A percentile compares a stretch with the other conserved stretches of the same genome.
phyloP scores from a whole-genome alignment of 768 basidiomycete genomes.

The Pleurotus citrinopileatus region DNA sequence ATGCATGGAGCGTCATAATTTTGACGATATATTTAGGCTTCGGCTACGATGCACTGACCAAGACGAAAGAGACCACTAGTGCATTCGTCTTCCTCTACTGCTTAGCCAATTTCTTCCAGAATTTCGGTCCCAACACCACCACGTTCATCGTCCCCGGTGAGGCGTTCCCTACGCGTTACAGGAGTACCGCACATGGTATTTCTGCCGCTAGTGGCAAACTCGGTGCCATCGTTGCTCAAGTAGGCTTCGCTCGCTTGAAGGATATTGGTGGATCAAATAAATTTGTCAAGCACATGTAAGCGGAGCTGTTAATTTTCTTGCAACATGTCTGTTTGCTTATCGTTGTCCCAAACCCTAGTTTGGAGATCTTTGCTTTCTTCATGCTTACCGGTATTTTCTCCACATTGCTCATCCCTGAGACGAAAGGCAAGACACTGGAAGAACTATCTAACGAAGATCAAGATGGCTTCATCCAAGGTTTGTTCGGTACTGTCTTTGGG shows the following conservation, averaged over 20 bases:
- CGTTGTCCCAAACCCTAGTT: slow-evolving; percentile 20
- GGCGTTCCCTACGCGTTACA: slow-evolving; percentile 84
- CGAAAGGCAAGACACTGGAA: slow-evolving; percentile 49
- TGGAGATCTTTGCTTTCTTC: slow-evolving; percentile 64
- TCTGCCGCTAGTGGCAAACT: slow-evolving; percentile 81
- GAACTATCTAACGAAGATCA: slow-evolving; percentile 58
- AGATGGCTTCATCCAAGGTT: slow-evolving; percentile 34
- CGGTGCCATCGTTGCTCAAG: slow-evolving; percentile 79
- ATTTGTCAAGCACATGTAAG: slow-evolving; percentile 71
- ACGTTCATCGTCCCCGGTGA: slow-evolving; percentile 84
- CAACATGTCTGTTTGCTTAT: neutral
- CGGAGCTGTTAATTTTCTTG: slow-evolving; percentile 19
- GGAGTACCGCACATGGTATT: slow-evolving; percentile 83
- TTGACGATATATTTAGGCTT: slow-evolving; percentile 43
- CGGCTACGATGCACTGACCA: slow-evolving; percentile 55
- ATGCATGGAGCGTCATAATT: neutral
- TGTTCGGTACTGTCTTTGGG: neutral
- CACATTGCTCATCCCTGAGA: slow-evolving; percentile 61
- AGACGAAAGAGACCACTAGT: slow-evolving; percentile 36
- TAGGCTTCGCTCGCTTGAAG: slow-evolving; percentile 67
- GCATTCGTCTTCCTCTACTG: slow-evolving; percentile 85
- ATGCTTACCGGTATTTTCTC: slow-evolving; percentile 67
- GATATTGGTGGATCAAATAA: slow-evolving; percentile 64
- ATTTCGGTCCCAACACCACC: slow-evolving; percentile 81
- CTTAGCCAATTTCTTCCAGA: slow-evolving; percentile 86